Evolutionary conservation across 2,329 filamentous ascomycete genomes (phyloP).

Genomic region (Cryphonectria radicalis): DNA sequence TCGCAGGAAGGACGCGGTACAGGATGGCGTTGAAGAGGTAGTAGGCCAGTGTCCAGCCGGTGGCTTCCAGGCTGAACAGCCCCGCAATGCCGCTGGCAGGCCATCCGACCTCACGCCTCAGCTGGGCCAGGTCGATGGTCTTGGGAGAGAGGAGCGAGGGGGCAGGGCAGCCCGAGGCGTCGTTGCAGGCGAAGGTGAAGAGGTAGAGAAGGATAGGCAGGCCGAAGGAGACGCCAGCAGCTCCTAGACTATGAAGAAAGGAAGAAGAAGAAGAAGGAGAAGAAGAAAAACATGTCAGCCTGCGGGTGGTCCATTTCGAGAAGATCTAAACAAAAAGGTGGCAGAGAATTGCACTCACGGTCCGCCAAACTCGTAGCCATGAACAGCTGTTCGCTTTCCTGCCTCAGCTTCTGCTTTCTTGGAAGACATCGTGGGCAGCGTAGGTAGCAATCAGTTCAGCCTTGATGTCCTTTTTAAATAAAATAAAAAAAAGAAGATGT

Average conservation of each 20-base stretch:
- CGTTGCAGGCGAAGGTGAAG: constrained; percentile 87
- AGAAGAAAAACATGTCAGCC: background rate
- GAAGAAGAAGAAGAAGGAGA: no score
- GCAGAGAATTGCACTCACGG: constrained; percentile 45
- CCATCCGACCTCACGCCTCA: constrained; percentile 86
- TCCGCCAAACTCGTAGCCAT: constrained; percentile 57
- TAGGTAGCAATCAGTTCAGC: background rate
- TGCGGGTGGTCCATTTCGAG: background rate
- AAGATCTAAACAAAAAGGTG: background rate
- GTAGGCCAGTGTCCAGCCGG: constrained; percentile 74
- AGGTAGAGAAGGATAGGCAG: constrained; percentile 80
- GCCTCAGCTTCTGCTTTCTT: constrained; percentile 26
- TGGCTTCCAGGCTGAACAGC: constrained; percentile 71
- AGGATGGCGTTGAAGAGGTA: constrained; percentile 77
- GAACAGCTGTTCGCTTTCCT: constrained; percentile 35
- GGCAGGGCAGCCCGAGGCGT: constrained; percentile 86
- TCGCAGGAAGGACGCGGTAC: constrained; percentile 76
- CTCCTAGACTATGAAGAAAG: constrained; percentile 64
- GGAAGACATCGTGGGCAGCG: constrained; percentile 19
- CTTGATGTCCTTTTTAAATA: background rate
- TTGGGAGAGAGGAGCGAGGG: constrained; percentile 77
- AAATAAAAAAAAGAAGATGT: no score
- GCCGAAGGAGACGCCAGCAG: constrained; percentile 76
- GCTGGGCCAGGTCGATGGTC: constrained; percentile 69
- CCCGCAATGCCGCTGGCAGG: constrained; percentile 70